Percentiles rank a stretch among this genome's conserved stretches.
Conservation (phyloP, 441 rosid genomes). For the Brassica balearica region DNA sequence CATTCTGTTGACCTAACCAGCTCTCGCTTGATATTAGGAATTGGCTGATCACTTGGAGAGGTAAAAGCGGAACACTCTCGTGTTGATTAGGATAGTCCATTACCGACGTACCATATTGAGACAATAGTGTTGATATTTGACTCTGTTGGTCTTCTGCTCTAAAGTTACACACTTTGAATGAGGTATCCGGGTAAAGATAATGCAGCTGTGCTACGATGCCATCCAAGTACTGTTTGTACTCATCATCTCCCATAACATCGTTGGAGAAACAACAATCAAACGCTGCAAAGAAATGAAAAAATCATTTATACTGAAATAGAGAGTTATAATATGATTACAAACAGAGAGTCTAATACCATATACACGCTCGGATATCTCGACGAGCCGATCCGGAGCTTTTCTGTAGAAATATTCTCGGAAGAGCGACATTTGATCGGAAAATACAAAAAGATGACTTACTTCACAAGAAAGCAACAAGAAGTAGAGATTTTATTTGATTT, state of each 20-base stretch:
- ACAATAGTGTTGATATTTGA: conserved; percentile 65
- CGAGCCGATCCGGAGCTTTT: conserved; percentile 99
- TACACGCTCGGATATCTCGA: conserved; percentile 97
- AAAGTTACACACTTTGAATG: conserved; percentile 95
- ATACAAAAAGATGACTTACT: neutral
- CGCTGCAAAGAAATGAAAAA: conserved; percentile 54
- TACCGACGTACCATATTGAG: neutral
- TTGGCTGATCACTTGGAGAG: neutral
- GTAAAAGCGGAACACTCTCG: neutral
- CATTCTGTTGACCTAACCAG: neutral
- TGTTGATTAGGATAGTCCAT: neutral
- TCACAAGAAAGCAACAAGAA: neutral
- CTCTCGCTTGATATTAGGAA: neutral
- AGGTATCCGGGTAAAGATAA: conserved; percentile 89
- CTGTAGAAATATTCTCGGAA: conserved; percentile 77
- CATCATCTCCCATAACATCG: conserved; percentile 34
- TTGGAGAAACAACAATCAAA: conserved; percentile 97
- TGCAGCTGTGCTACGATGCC: conserved; percentile 90
- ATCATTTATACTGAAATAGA: no score
- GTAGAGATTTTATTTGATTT: neutral
- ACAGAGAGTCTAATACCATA: conserved; percentile 56
- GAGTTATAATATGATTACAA: no score
- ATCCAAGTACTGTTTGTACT: conserved; percentile 77
- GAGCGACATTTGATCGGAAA: conserved; percentile 77
- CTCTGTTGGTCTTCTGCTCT: conserved; percentile 86